These are phyloP conservation scores for Tetraselmis chui DNA, from an alignment of 139 green algal genomes.

Conservation along the genomic window DNA sequence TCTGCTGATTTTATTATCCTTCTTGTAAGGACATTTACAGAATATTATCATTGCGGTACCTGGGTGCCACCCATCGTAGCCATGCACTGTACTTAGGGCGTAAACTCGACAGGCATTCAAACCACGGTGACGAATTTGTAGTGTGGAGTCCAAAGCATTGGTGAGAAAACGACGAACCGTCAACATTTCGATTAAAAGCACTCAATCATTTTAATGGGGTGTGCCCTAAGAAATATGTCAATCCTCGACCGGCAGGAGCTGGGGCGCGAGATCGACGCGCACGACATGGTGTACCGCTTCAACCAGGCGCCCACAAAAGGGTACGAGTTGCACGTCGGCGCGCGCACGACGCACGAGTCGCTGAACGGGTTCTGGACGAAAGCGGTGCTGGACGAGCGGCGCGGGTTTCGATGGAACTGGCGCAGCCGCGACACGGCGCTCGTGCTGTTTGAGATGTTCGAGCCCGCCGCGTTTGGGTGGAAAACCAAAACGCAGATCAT, in stretches of 20 bases:
- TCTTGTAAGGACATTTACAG: not conserved
- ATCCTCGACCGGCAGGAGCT: not conserved
- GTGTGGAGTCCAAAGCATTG: not conserved
- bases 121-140: too few species aligned
- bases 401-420: constrained; percentile 21
- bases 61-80: too few species aligned
- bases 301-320: constrained; percentile 27
- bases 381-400: constrained; percentile 19
- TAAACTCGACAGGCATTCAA: too few species aligned
- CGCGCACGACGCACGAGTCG: constrained; percentile 10
- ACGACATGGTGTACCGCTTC: constrained; percentile 28
- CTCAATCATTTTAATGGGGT: too few species aligned
- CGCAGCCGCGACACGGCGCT: constrained; percentile 11
- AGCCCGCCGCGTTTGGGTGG: constrained; percentile 13
- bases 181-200: too few species aligned
- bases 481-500: constrained; percentile 18
- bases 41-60: not conserved
- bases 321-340: constrained; percentile 21
- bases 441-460: constrained; percentile 29
- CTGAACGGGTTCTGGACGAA: constrained; percentile 31
- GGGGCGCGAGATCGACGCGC: constrained; percentile 23
- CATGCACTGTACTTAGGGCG: too few species aligned
- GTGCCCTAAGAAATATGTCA: too few species aligned
- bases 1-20: not conserved
- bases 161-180: too few species aligned